These are phyloP conservation scores for Sarcomyxa edulis DNA, from an alignment of 768 basidiomycete species.

Conservation along the genomic window DNA sequence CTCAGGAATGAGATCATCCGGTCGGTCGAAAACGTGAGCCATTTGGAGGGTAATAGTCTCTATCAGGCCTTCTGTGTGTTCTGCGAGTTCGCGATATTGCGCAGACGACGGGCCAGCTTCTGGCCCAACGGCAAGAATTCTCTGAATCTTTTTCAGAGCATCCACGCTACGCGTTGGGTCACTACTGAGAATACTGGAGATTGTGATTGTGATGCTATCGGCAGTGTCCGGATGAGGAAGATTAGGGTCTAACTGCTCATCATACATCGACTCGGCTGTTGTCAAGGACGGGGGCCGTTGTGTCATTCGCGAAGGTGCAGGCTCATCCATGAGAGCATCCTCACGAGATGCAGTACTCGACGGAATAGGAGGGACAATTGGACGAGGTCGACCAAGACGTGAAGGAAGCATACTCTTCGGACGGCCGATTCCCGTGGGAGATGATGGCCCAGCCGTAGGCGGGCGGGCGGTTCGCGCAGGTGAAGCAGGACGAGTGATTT, in stretches of 20 bases:
- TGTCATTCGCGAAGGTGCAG: background rate
- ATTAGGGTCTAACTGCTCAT: slow-evolving; percentile 21
- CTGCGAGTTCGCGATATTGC: slow-evolving; percentile 72
- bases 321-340: background rate
- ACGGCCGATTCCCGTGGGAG: slow-evolving; percentile 42
- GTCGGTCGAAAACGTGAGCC: slow-evolving; percentile 85
- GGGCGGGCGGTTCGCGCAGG: slow-evolving; percentile 30
- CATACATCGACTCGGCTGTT: background rate
- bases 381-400: slow-evolving; percentile 61
- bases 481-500: slow-evolving; percentile 33
- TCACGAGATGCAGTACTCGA: slow-evolving; percentile 11
- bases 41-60: slow-evolving; percentile 90
- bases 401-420: slow-evolving; percentile 74
- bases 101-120: slow-evolving; percentile 65
- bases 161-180: slow-evolving; percentile 87
- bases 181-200: slow-evolving; percentile 85
- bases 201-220: slow-evolving; percentile 72
- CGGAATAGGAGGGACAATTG: slow-evolving; percentile 32
- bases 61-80: slow-evolving; percentile 78
- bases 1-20: slow-evolving; percentile 64
- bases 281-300: background rate
- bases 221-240: slow-evolving; percentile 25
- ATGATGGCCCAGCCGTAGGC: slow-evolving; percentile 25
- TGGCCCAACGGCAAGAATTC: slow-evolving; percentile 71
- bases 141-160: slow-evolving; percentile 89